Evolutionary conservation across 495 filamentous ascomycete genomes (phyloP).

Genomic region (Extremus antarcticus): DNA sequence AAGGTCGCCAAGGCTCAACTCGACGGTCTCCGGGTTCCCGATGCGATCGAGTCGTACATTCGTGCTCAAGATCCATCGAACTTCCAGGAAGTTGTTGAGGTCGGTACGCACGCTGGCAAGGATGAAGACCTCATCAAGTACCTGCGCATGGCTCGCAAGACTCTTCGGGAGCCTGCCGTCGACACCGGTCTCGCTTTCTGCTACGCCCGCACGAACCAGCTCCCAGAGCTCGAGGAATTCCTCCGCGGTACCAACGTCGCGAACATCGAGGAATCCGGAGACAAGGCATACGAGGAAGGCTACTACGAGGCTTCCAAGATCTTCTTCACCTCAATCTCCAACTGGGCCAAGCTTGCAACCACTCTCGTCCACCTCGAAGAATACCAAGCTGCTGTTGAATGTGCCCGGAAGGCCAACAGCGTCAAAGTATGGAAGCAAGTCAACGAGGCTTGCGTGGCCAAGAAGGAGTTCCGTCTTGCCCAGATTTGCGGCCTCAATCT

Average conservation of each 20-base stretch:
- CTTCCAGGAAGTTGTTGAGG: constrained; percentile 91
- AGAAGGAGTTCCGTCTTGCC: constrained; percentile 98
- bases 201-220: constrained; percentile 82
- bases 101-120: constrained; percentile 90
- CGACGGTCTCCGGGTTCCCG: constrained; percentile 84
- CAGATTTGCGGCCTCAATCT: constrained; percentile 99
- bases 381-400: constrained; percentile 97
- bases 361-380: constrained; percentile 93
- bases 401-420: constrained; percentile 97
- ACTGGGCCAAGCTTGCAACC: constrained; percentile 98
- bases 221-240: constrained; percentile 94
- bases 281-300: constrained; percentile 93
- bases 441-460: constrained; percentile 89
- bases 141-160: constrained; percentile 94
- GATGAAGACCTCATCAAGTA: constrained; percentile 97
- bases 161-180: constrained; percentile 82
- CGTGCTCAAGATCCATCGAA: constrained; percentile 87
- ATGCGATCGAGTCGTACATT: constrained; percentile 95
- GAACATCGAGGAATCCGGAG: constrained; percentile 87
- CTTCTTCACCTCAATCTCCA: constrained; percentile 95
- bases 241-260: constrained; percentile 88
- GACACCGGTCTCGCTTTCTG: constrained; percentile 91
- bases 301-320: constrained; percentile 96
- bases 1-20: constrained; percentile 97
- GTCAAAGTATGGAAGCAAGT: constrained; percentile 99